A percentile compares a stretch with the other conserved stretches of the same genome.
Conservation (phyloP, 2,329 filamentous ascomycete species). For the Fusarium graminum region DNA sequence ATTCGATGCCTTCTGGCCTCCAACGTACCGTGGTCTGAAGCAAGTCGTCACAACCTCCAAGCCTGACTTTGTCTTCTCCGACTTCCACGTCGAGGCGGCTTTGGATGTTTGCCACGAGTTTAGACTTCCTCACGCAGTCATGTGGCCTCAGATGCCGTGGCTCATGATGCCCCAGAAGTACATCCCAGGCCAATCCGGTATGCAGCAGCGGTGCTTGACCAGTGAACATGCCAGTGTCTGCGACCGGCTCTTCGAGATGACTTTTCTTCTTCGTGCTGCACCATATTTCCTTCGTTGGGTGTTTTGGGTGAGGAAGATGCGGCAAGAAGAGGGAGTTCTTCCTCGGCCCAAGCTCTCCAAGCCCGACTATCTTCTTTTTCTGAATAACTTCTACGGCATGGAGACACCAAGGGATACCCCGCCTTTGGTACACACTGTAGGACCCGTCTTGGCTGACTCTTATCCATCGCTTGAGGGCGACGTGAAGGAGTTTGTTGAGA, state of each 20-base stretch:
- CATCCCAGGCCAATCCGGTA: constrained; percentile 10
- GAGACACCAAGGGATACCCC: constrained; percentile 12
- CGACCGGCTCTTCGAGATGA: constrained; percentile 10
- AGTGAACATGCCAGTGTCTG: constrained; percentile 13
- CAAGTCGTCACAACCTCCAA: not conserved
- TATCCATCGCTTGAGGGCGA: constrained; percentile 4
- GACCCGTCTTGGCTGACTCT: constrained; percentile 10
- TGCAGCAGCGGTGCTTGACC: constrained; percentile 10
- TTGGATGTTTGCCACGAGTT: constrained; percentile 13
- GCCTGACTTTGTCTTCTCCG: constrained; percentile 12
- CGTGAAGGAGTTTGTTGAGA: constrained; percentile 2
- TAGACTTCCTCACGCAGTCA: constrained; percentile 8
- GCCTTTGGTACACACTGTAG: constrained; percentile 9
- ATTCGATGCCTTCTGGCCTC: constrained; percentile 12
- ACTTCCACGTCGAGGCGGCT: constrained; percentile 13
- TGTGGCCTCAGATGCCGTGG: constrained; percentile 20
- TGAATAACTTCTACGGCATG: constrained; percentile 19
- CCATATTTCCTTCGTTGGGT: constrained; percentile 11
- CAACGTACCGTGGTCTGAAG: constrained; percentile 7
- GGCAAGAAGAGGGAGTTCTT: not conserved
- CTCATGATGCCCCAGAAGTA: constrained; percentile 22
- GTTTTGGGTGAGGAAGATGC: constrained; percentile 10
- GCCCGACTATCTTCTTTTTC: constrained; percentile 9
- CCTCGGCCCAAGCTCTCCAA: constrained; percentile 6
- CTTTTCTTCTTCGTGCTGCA: constrained; percentile 2